Percentiles rank a stretch among this genome's conserved stretches.
Conservation (phyloP, 108 stramenopile genomes). For the Nannochloropsis granulata region DNA sequence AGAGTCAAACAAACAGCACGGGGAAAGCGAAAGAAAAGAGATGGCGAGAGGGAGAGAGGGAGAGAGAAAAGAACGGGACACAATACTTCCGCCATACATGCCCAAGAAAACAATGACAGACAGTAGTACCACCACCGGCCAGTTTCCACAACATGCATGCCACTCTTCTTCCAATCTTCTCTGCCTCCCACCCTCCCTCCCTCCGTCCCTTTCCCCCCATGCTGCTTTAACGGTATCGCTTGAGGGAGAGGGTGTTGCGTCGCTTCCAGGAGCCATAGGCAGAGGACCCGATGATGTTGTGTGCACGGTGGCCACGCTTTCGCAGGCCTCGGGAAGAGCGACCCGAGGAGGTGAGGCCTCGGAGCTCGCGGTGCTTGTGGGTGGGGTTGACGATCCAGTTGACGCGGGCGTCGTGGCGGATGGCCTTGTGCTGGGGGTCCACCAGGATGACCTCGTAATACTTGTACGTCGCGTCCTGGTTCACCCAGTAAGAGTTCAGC, state of each 20-base stretch:
- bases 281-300: conserved; percentile 89
- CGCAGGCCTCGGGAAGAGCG: conserved; percentile 78
- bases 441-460: conserved; percentile 99
- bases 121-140: background rate
- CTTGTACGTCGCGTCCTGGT: conserved; percentile 99
- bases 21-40: background rate
- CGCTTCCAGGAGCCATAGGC: conserved; percentile 83
- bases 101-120: background rate
- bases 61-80: background rate
- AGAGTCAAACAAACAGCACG: too few relatives aligned
- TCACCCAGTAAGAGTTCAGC: conserved; percentile 99
- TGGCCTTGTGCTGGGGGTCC: conserved; percentile 84
- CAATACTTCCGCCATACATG: background rate
- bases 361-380: conserved; percentile 98
- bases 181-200: background rate
- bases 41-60: background rate
- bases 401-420: conserved; percentile 97
- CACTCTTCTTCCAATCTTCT: background rate
- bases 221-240: conserved; percentile 70
- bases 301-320: conserved; percentile 97
- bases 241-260: conserved; percentile 86
- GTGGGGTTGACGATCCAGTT: conserved; percentile 99
- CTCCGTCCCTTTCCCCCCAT: background rate
- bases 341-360: conserved; percentile 97
- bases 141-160: background rate